Percentiles rank a stretch among this genome's conserved stretches.
Conservation (phyloP, 345 rosid genomes). For the Murraya paniculata region DNA sequence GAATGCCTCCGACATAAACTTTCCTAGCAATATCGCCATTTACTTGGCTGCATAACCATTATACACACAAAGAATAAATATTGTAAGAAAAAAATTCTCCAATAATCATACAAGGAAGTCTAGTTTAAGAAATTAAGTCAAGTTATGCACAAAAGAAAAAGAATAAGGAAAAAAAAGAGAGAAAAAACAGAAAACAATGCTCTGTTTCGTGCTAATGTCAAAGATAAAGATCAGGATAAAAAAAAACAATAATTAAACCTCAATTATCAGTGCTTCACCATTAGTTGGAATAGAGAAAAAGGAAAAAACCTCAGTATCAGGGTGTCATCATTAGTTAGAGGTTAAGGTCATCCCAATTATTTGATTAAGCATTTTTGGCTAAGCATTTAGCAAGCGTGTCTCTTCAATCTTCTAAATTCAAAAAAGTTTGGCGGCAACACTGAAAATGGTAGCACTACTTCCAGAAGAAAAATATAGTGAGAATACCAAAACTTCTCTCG, state of each 20-base stretch:
- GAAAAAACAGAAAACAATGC: not conserved
- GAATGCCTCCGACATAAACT: slow-evolving; percentile 91
- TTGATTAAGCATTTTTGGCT: not conserved
- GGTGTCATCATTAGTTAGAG: too few relatives aligned
- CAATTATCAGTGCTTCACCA: not conserved
- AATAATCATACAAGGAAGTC: not conserved
- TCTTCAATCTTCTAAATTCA: too few relatives aligned
- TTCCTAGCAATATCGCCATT: slow-evolving; percentile 47
- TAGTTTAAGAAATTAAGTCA: not conserved
- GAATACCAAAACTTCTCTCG: not conserved
- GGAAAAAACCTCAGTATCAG: too few relatives aligned
- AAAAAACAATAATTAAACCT: not conserved
- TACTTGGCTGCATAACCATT: slow-evolving; percentile 46
- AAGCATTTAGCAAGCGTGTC: too few relatives aligned
- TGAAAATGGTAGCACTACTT: not conserved
- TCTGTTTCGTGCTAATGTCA: not conserved
- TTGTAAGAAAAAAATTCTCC: not conserved
- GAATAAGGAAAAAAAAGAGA: not conserved
- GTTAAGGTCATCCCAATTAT: not conserved
- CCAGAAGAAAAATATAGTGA: not conserved
- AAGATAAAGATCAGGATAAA: not conserved
- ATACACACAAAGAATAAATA: not conserved
- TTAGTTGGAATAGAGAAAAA: not conserved
- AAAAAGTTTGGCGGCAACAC: not conserved
- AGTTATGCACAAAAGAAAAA: not conserved